Evolutionary conservation across 257 asterid species (phyloP), one percentile per base, ranked within the genome.

Genomic region (Hygrophila difformis): DNA sequence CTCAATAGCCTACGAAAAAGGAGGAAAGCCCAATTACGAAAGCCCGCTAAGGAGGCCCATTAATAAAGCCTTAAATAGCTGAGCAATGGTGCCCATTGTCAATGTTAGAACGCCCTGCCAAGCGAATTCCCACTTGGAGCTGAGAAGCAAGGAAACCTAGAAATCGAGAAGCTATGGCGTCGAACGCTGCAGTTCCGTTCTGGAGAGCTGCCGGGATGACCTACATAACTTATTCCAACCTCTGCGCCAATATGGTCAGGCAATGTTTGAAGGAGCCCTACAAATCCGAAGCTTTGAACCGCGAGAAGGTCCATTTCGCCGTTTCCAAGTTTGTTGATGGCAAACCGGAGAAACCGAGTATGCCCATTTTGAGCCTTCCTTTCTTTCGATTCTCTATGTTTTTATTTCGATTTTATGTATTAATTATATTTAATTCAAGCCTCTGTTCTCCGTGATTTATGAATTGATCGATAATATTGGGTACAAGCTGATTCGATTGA

Each of bases 171-270:
- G 42, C 49, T 43, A 81, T 81, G 88, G 69, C 93, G 56, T 65
- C 88, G 29, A 70, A 47, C 63, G 82, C 76, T 51, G 82, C 82
- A 11, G 80, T 55, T 22, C 93, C 88, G 42, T 88, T 88, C 28
- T 81, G 95, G 97, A 84, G 95, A 56, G 21, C 82, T 46, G 94
- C 96, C 8, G 96, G 94, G 2, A 85, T 85, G 94, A 82, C 96
- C 1, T 89, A 89, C 79, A 72, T 85, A 53, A 82, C 93, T 10
- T 82, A 89, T 67, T 71, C 96, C 0, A 85, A 79, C 31, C 73
- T 85, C 22, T 85, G 96, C 59, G 96, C 96, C 1, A 82, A 64
- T 49, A 28, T 89, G 70, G 91, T 89, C 47, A 77, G 98, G 66
- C 87, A 75, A 63, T 89, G 98, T 47, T 80, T 85, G 61, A 89